Conservation (phyloP, 768 basidiomycete species). For the Psilocybe tampanensis region DNA sequence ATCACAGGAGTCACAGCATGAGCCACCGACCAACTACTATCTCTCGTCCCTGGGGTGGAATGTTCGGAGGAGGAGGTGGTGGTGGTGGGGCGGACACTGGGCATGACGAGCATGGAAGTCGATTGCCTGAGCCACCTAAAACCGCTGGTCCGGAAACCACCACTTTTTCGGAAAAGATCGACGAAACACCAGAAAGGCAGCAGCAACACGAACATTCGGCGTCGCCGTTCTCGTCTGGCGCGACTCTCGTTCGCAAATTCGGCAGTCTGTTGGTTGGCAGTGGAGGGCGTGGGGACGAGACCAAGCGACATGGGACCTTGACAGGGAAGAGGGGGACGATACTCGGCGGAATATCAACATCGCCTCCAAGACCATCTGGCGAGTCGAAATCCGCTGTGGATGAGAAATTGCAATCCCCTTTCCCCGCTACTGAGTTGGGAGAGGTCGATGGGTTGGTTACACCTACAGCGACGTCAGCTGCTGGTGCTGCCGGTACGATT, state of each 20-base stretch:
- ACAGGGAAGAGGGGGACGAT: slow-evolving; percentile 53
- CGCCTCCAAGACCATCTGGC: slow-evolving; percentile 27
- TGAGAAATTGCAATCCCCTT: slow-evolving; percentile 31
- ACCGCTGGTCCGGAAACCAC: slow-evolving; percentile 70
- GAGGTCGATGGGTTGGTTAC: slow-evolving; percentile 19
- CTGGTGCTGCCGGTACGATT: slow-evolving; percentile 23
- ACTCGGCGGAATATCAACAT: slow-evolving; percentile 31
- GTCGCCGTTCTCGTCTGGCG: slow-evolving; percentile 55
- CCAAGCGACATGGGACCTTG: slow-evolving; percentile 35
- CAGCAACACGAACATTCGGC: slow-evolving; percentile 26
- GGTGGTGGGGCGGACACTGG: slow-evolving; percentile 25
- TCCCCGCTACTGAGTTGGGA: slow-evolving; percentile 15
- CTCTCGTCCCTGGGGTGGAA: slow-evolving; percentile 57
- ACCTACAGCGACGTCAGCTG: slow-evolving; percentile 21
- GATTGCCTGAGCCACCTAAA: slow-evolving; percentile 44
- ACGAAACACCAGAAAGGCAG: slow-evolving; percentile 29
- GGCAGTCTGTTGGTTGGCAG: slow-evolving; percentile 64
- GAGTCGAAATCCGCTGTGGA: slow-evolving; percentile 32
- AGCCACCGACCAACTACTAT: slow-evolving; percentile 67
- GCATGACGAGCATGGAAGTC: slow-evolving; percentile 44
- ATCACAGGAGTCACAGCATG: slow-evolving; percentile 82
- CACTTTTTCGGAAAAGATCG: slow-evolving; percentile 50
- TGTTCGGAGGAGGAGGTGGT: slow-evolving; percentile 58
- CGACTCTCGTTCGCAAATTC: slow-evolving; percentile 78
- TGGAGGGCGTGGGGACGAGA: slow-evolving; percentile 34